Conservation (phyloP, 768 basidiomycete genomes). For the Podaxis pistillaris region DNA sequence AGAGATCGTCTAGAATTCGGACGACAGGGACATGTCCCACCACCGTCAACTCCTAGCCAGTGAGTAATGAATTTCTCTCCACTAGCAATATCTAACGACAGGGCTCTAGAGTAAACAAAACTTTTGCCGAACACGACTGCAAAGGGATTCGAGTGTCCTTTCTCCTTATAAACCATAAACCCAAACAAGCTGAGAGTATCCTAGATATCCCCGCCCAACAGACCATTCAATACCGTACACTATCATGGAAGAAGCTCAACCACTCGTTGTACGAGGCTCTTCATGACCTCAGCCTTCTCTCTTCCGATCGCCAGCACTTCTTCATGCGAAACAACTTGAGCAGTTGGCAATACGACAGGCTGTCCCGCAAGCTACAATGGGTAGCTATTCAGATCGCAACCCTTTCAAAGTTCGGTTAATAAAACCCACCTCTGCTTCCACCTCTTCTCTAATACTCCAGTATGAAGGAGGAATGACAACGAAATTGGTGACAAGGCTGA, state of each 20-base stretch:
- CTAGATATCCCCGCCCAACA: too few species aligned
- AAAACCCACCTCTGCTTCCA: conserved; percentile 67
- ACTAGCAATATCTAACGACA: too few species aligned
- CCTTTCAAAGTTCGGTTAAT: not conserved
- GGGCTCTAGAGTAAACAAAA: too few species aligned
- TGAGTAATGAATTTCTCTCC: too few species aligned
- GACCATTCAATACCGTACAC: not conserved
- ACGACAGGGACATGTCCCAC: too few species aligned
- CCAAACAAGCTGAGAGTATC: too few species aligned
- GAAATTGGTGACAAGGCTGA: conserved; percentile 84
- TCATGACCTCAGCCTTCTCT: conserved; percentile 72
- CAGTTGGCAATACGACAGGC: conserved; percentile 36
- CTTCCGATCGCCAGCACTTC: conserved; percentile 71
- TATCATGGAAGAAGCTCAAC: conserved; percentile 33
- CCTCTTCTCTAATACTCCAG: conserved; percentile 69
- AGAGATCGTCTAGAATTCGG: too few species aligned
- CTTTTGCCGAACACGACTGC: too few species aligned
- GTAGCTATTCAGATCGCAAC: not conserved
- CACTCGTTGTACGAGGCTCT: conserved; percentile 63
- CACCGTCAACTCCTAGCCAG: too few species aligned
- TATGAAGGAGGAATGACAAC: conserved; percentile 73
- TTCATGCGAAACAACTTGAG: conserved; percentile 66
- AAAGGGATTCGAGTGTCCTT: too few species aligned
- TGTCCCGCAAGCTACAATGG: conserved; percentile 58
- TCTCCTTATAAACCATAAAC: too few species aligned